Evolutionary conservation across 805 yeast species (phyloP).

Genomic region (Torulaspora indica): DNA sequence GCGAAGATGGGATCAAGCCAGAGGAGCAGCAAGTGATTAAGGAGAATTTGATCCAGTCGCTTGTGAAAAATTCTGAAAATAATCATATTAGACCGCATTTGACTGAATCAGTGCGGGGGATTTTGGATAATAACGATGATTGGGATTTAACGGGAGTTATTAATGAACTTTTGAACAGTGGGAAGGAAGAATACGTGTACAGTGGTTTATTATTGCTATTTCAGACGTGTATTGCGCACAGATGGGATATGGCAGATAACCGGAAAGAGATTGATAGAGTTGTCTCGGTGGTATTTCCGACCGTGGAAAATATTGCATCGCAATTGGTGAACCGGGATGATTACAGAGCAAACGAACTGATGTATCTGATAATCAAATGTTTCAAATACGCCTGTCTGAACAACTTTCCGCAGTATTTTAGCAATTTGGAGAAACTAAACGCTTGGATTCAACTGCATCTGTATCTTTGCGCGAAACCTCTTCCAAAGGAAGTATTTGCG

Average conservation of each 20-base stretch:
- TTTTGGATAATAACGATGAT: slow-evolving; percentile 45
- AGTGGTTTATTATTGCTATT: slow-evolving; percentile 54
- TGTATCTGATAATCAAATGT: slow-evolving; percentile 60
- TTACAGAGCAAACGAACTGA: slow-evolving; percentile 41
- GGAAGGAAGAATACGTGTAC: slow-evolving; percentile 40
- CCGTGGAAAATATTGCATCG: slow-evolving; percentile 49
- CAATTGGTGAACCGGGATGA: slow-evolving; percentile 33
- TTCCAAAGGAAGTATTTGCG: slow-evolving; percentile 49
- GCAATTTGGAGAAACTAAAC: slow-evolving; percentile 37
- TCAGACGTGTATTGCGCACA: slow-evolving; percentile 51
- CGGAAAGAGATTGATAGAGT: slow-evolving; percentile 47
- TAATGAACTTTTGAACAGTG: slow-evolving; percentile 36
- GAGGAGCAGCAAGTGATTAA: slow-evolving; percentile 55
- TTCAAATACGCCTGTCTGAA: slow-evolving; percentile 60
- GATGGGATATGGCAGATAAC: slow-evolving; percentile 50
- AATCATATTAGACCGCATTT: slow-evolving; percentile 50
- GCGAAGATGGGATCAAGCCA: slow-evolving; percentile 32
- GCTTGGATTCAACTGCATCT: slow-evolving; percentile 69
- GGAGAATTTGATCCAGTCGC: slow-evolving; percentile 49
- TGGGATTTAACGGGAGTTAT: slow-evolving; percentile 36
- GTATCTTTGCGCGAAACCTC: slow-evolving; percentile 48
- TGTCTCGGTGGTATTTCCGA: slow-evolving; percentile 50
- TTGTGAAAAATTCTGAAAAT: slow-evolving; percentile 42
- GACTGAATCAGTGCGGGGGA: slow-evolving; percentile 51
- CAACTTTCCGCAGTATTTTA: slow-evolving; percentile 53